A percentile compares a stretch with the other conserved stretches of the same genome.
Evolutionary conservation across 495 filamentous ascomycete species (phyloP).

Genomic region (Filosporella fistucella): DNA sequence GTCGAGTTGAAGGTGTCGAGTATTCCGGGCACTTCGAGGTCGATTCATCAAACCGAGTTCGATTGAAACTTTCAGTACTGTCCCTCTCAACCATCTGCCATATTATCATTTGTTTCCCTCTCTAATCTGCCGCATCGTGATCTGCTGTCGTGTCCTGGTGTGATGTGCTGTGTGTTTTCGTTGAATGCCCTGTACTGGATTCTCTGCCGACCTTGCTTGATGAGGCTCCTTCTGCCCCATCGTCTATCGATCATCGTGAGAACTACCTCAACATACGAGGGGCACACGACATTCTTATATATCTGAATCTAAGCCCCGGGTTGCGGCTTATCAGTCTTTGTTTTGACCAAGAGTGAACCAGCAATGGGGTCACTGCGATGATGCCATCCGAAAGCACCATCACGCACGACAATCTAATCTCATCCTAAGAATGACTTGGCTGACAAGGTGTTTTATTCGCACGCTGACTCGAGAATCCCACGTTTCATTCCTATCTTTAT

Average conservation of each 20-base stretch:
- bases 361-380: neutral
- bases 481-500: no score
- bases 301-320: no score
- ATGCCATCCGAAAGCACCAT: constrained; percentile 8
- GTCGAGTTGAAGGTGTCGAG: no score
- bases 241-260: neutral
- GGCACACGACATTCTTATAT: no score
- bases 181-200: neutral
- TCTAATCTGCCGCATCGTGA: no score
- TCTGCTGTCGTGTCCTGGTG: neutral
- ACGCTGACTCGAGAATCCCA: constrained; percentile 5
- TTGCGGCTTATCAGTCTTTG: constrained; percentile 4
- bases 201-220: neutral
- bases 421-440: neutral
- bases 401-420: constrained; percentile 10
- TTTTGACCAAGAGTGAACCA: neutral
- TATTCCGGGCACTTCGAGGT: no score
- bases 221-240: neutral
- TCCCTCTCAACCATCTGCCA: no score
- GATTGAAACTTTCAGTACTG: no score
- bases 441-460: constrained; percentile 6
- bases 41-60: no score
- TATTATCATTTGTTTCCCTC: no score
- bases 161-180: neutral
- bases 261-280: neutral